These are phyloP conservation scores for Ceratobasidium sp. DNA, from an alignment of 1,284 basidiomycete genomes.

Conservation along the genomic window DNA sequence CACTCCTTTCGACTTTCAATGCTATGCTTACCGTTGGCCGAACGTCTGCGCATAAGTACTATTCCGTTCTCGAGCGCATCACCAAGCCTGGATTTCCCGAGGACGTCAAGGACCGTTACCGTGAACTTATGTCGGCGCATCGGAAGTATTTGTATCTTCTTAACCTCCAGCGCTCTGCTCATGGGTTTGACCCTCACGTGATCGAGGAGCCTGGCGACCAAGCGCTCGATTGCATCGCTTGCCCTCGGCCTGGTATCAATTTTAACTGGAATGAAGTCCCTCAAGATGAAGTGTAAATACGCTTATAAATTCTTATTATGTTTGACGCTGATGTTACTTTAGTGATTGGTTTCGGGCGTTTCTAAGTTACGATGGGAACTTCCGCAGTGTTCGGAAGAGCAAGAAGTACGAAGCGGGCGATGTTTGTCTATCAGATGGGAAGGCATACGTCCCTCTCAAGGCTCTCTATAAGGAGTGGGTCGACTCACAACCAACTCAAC, in stretches of 20 bases:
- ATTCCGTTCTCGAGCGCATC: background rate
- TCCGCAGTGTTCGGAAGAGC: background rate
- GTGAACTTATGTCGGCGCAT: background rate
- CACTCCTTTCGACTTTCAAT: background rate
- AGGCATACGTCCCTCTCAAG: background rate
- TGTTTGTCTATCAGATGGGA: background rate
- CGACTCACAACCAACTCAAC: background rate
- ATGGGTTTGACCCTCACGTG: background rate
- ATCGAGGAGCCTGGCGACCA: background rate
- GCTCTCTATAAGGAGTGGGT: conserved; percentile 14
- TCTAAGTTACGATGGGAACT: conserved; percentile 23
- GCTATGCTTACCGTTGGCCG: background rate
- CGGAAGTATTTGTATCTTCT: background rate
- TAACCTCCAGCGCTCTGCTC: background rate
- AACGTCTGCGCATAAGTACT: background rate
- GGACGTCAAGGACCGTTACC: conserved; percentile 5
- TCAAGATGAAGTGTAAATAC: background rate
- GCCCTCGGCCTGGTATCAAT: conserved; percentile 17
- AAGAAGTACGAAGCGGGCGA: conserved; percentile 1
- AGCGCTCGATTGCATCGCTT: conserved; percentile 10
- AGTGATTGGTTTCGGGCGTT: background rate
- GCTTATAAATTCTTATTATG: no score
- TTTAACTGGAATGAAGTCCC: background rate
- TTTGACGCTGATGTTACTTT: no score
- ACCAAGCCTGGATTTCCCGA: conserved; percentile 3